phyloP scores from a whole-genome alignment of 2,329 filamentous ascomycete species.

The Trichoderma sp. region DNA sequence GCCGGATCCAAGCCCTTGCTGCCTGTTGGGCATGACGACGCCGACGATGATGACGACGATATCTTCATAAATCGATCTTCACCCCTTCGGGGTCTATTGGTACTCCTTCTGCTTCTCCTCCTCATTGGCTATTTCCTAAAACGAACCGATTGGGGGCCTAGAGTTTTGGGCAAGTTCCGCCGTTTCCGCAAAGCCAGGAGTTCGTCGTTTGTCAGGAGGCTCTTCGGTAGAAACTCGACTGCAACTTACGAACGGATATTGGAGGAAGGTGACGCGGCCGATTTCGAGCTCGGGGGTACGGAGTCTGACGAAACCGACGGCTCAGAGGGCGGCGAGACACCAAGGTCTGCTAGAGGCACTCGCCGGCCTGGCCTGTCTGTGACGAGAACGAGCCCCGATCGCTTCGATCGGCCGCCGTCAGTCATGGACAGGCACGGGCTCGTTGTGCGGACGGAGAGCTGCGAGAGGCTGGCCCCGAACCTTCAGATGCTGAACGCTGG shows the following conservation, averaged over 20 bases:
- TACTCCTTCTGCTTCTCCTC: constrained; percentile 75
- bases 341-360: constrained; percentile 60
- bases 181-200: constrained; percentile 36
- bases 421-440: constrained; percentile 70
- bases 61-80: constrained; percentile 67
- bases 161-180: constrained; percentile 36
- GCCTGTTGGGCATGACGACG: constrained; percentile 44
- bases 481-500: constrained; percentile 58
- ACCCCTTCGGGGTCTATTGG: constrained; percentile 71
- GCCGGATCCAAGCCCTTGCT: constrained; percentile 61
- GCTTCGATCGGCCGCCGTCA: constrained; percentile 51
- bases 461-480: constrained; percentile 70
- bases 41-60: constrained; percentile 61
- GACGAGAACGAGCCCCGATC: constrained; percentile 59
- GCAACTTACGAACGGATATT: constrained; percentile 79
- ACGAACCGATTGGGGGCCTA: constrained; percentile 70
- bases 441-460: constrained; percentile 80
- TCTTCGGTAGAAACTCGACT: constrained; percentile 62
- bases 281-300: constrained; percentile 76
- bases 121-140: constrained; percentile 73
- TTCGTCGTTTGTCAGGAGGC: constrained; percentile 60
- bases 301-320: constrained; percentile 66
- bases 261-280: constrained; percentile 73
- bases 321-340: constrained; percentile 63
- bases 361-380: constrained; percentile 60